Percentiles rank a stretch among this genome's conserved stretches.
Conservation (phyloP, 192 early-diverging fungal species). For the Thamnidium elegans region DNA sequence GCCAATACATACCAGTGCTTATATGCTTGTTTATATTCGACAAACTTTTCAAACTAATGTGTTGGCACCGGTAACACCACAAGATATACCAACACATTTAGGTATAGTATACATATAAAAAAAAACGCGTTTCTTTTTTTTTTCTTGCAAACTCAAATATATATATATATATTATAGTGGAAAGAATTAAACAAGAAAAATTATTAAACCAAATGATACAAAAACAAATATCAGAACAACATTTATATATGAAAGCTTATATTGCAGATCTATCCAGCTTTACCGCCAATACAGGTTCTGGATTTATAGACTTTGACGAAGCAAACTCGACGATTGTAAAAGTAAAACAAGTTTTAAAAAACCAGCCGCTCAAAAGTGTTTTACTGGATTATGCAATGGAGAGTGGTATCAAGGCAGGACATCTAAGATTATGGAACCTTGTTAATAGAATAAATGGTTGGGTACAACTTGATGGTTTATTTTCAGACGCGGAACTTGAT, state of each 20-base stretch:
- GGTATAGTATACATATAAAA: background rate
- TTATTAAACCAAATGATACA: conserved; percentile 49
- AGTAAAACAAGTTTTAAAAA: conserved; percentile 39
- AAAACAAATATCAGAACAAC: conserved; percentile 69
- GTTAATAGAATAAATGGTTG: conserved; percentile 46
- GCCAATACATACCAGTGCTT: conserved; percentile 69
- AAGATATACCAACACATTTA: conserved; percentile 79
- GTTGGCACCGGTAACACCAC: conserved; percentile 56
- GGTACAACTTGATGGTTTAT: background rate
- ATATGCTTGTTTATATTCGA: conserved; percentile 98
- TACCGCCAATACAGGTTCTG: conserved; percentile 74
- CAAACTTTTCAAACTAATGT: conserved; percentile 69
- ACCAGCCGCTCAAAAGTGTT: background rate
- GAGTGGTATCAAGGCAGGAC: conserved; percentile 64
- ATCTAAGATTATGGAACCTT: conserved; percentile 86
- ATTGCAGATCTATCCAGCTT: conserved; percentile 68
- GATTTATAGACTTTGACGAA: conserved; percentile 71
- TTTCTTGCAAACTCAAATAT: too few relatives aligned
- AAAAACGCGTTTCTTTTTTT: too few relatives aligned
- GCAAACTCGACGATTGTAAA: conserved; percentile 13
- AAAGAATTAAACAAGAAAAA: conserved; percentile 67
- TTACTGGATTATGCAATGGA: conserved; percentile 41
- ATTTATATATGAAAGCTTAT: conserved; percentile 62
- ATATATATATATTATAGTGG: conserved; percentile 1
- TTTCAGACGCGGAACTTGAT: background rate